phyloP scores from a whole-genome alignment of 768 basidiomycete genomes.

The Macrolepiota fuliginosa region DNA sequence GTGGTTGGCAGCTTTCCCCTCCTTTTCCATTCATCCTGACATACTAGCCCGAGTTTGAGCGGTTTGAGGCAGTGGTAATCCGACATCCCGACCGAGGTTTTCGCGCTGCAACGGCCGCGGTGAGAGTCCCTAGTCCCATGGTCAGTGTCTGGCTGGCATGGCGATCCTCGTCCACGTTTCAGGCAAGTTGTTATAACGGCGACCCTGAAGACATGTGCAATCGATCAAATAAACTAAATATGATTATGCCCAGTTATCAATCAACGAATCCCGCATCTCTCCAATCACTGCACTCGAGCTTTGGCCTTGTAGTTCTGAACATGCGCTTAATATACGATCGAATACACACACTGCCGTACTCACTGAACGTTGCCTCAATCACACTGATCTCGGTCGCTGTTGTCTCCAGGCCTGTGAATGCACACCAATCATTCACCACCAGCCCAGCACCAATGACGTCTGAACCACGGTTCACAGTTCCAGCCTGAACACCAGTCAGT shows the following conservation, averaged over 20 bases:
- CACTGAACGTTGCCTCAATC: constrained; percentile 96
- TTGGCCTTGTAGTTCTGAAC: constrained; percentile 82
- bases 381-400: constrained; percentile 99
- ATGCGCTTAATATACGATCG: constrained; percentile 1
- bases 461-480: constrained; percentile 97
- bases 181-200: too few species aligned
- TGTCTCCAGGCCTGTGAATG: constrained; percentile 98
- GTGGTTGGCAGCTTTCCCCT: not conserved
- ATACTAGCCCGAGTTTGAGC: too few species aligned
- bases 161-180: not conserved
- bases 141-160: not conserved
- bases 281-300: constrained; percentile 79
- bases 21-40: not conserved
- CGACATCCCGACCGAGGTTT: not conserved
- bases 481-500: constrained; percentile 56
- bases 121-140: not conserved
- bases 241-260: constrained; percentile 86
- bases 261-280: constrained; percentile 88
- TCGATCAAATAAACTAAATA: not conserved
- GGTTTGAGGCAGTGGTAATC: not conserved
- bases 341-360: constrained; percentile 29
- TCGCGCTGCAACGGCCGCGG: not conserved
- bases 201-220: too few species aligned
- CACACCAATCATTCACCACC: constrained; percentile 99
- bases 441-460: constrained; percentile 97